A percentile compares a stretch with the other conserved stretches of the same genome.
Evolutionary conservation across 2,329 filamentous ascomycete species (phyloP).

Genomic region (Calonectria hawksworthii): DNA sequence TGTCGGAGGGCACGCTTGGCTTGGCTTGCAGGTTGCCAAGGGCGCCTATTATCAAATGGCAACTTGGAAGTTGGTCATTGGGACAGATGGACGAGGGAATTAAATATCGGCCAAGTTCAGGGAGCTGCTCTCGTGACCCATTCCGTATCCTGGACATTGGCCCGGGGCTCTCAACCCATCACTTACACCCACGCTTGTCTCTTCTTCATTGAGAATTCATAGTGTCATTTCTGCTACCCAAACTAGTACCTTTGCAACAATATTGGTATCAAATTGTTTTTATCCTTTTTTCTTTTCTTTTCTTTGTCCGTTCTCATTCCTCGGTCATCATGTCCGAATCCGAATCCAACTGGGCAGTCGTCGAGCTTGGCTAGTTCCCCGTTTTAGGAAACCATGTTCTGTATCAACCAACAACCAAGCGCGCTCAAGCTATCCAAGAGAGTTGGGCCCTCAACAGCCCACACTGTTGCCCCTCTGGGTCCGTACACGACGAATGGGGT

Average conservation of each 20-base stretch:
- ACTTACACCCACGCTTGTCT: neutral
- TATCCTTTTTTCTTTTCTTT: neutral
- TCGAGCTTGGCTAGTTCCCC: neutral
- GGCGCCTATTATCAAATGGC: neutral
- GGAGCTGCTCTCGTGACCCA: neutral
- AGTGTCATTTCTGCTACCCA: neutral
- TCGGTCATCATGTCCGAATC: neutral
- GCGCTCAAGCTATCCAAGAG: neutral
- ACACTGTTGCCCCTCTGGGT: neutral
- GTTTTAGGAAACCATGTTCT: neutral
- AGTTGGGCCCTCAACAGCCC: neutral
- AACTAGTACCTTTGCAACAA: neutral
- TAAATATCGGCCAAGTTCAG: neutral
- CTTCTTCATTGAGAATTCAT: neutral
- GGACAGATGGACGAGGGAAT: neutral
- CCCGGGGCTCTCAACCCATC: neutral
- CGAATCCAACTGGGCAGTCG: neutral
- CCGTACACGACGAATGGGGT: neutral
- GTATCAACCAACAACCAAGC: neutral
- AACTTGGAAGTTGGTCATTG: neutral
- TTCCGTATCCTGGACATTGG: neutral
- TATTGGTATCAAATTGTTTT: neutral
- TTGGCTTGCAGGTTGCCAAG: slow-evolving; percentile 30
- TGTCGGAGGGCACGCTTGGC: neutral
- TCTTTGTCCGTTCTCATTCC: neutral